Evolutionary conservation across 768 basidiomycete species (phyloP).

Genomic region (Leccinum truebloodii): DNA sequence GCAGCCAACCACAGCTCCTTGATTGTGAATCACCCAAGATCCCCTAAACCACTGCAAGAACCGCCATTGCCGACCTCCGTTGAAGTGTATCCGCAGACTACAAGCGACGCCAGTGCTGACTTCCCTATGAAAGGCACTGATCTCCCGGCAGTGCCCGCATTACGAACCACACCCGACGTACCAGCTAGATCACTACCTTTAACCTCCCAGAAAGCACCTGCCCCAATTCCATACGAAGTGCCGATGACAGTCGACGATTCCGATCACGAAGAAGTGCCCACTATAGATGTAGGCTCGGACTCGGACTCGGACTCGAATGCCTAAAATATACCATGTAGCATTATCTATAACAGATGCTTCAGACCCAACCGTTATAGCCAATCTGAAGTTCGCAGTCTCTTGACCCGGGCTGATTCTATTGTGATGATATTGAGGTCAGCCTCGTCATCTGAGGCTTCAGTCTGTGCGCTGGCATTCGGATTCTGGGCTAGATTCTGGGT

Average conservation of each 20-base stretch:
- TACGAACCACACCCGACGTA: neutral
- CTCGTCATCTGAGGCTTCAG: constrained; percentile 41
- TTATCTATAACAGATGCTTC: neutral
- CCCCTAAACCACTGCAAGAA: neutral
- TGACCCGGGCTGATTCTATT: constrained; percentile 7
- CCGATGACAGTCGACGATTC: constrained; percentile 38
- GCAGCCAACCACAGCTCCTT: neutral
- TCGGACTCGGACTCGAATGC: constrained; percentile 80
- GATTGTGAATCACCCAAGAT: constrained; percentile 1
- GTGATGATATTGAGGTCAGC: constrained; percentile 1
- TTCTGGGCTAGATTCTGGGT: constrained; percentile 27
- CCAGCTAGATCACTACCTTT: neutral
- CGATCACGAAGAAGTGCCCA: constrained; percentile 76
- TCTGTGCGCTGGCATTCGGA: constrained; percentile 7
- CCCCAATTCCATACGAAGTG: neutral
- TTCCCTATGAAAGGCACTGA: neutral
- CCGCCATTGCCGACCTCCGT: neutral
- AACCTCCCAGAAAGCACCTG: constrained; percentile 8
- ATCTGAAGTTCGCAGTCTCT: constrained; percentile 19
- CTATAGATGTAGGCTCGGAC: constrained; percentile 78
- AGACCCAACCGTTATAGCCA: neutral
- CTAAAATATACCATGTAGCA: constrained; percentile 6
- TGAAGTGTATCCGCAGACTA: constrained; percentile 4
- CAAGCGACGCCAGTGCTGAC: neutral
- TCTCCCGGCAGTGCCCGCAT: neutral